These are phyloP conservation scores for Umbelopsis ramanniana DNA, from an alignment of 192 early-diverging fungal genomes.

Conservation along the genomic window DNA sequence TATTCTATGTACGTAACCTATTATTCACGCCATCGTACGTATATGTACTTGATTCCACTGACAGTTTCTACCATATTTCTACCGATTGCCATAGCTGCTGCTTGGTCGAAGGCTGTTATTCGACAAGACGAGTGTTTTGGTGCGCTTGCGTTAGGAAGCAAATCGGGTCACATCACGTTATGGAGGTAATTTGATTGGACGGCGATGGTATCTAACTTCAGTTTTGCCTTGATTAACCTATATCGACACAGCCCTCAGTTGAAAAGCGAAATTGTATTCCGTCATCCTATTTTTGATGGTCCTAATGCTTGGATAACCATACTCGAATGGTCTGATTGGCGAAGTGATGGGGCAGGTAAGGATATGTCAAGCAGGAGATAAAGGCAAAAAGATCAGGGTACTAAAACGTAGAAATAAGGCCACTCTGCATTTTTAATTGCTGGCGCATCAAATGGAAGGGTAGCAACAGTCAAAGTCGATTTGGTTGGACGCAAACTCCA, in stretches of 20 bases:
- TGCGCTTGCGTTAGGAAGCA: neutral
- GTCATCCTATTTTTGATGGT: neutral
- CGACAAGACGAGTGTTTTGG: neutral
- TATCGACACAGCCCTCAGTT: neutral
- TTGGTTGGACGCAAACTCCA: neutral
- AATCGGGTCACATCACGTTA: neutral
- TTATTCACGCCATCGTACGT: too few relatives aligned
- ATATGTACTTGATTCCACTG: neutral
- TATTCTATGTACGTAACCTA: neutral
- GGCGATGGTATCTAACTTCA: neutral
- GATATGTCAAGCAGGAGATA: neutral
- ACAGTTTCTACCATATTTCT: too few relatives aligned
- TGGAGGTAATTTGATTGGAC: neutral
- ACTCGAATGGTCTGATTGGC: slow-evolving; percentile 2
- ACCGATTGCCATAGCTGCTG: neutral
- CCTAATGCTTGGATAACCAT: neutral
- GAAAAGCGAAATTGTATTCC: neutral
- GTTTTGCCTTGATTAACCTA: neutral
- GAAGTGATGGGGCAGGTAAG: neutral
- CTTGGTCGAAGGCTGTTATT: neutral
- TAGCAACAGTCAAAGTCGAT: neutral
- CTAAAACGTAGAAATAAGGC: neutral
- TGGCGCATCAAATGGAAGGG: neutral
- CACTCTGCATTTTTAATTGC: neutral
- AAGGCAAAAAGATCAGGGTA: neutral